Base-by-base conservation (phyloP, 257 asterid species). In the Mitragyna speciosa region DNA sequence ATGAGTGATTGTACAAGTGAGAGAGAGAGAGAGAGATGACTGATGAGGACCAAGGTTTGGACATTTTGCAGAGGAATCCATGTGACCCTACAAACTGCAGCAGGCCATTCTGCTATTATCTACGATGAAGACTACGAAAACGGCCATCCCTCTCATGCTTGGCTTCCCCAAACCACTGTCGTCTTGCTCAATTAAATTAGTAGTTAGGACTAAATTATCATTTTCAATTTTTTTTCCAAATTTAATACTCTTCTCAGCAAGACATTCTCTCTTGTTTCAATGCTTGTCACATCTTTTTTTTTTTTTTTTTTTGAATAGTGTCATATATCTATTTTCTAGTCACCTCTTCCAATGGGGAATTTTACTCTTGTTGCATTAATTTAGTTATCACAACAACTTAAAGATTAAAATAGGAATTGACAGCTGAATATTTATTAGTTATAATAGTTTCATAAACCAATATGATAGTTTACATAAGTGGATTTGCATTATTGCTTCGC, bases 31-130 rank as follows among this genome's bases (percentile, higher is more conserved):
- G 68, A 47, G 39, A 12, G 51, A 45, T 14, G 45, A 33, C 20
- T 6, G n/a, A 36, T 22, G 65, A 3, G 5, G 56, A 41, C 30
- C 30, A 10, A 20, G 69, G 28, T 31, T 20, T n/a, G 59, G 76
- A 70, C 77, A 71, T 66, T 48, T 30, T 78, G 83, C 87, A 81
- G 80, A 78, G 85, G 85, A 81, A 84, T 84, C 87, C 83, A 81
- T 84, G 87, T 84, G 87, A 83, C 77, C 49, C 65, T 61, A 80
- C 82, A 33, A 83, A 51, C 20, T 49, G 2, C 19, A 49, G 59
- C 83, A 51, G 70, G 66, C 76, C 24, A 72, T 68, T 61, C 80
- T 83, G 67, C 71, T 72, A 79, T 76, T 79, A 51, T 76, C 79
- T 78, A 65, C 39, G 31, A 72, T 31, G 28, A 82, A 72, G 76